phyloP scores from a whole-genome alignment of 345 rosid genomes.

The Litchi chinensis region DNA sequence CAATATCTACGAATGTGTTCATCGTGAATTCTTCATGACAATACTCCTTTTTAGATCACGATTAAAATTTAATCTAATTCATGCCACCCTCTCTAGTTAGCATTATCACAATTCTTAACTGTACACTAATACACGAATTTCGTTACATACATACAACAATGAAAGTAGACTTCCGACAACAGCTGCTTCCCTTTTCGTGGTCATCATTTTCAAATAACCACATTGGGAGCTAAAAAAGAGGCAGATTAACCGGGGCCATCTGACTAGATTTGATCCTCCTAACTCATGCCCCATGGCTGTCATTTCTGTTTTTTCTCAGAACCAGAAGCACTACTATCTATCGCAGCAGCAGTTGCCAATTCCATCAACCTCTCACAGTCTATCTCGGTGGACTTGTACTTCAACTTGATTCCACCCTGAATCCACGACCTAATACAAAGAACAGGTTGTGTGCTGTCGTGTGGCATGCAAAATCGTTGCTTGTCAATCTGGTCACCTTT shows the following conservation, averaged over 20 bases:
- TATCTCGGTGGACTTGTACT: slow-evolving; percentile 71
- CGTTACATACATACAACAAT: slow-evolving; percentile 29
- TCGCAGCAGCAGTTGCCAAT: slow-evolving; percentile 54
- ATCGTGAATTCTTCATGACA: not conserved
- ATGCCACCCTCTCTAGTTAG: slow-evolving; percentile 20
- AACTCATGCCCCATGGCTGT: slow-evolving; percentile 3
- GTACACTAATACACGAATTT: slow-evolving; percentile 29
- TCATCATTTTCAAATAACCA: not conserved
- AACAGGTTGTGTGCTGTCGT: slow-evolving; percentile 62
- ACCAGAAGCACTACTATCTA: slow-evolving; percentile 36
- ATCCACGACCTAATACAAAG: slow-evolving; percentile 91
- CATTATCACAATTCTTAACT: slow-evolving; percentile 29
- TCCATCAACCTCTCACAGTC: slow-evolving; percentile 88
- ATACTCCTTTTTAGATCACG: slow-evolving; percentile 3
- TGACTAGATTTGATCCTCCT: not conserved
- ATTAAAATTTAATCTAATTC: not conserved
- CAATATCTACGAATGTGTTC: not conserved
- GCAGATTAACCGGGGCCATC: not conserved
- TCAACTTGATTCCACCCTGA: slow-evolving; percentile 70
- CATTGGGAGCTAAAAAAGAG: not conserved
- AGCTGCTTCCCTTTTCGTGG: not conserved
- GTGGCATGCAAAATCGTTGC: slow-evolving; percentile 74
- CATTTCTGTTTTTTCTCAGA: slow-evolving; percentile 64
- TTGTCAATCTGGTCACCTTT: slow-evolving; percentile 76
- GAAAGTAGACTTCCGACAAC: not conserved